Percentiles rank a stretch among this genome's conserved stretches.
Evolutionary conservation across 768 basidiomycete genomes (phyloP).

Genomic region (Trametes maxima): DNA sequence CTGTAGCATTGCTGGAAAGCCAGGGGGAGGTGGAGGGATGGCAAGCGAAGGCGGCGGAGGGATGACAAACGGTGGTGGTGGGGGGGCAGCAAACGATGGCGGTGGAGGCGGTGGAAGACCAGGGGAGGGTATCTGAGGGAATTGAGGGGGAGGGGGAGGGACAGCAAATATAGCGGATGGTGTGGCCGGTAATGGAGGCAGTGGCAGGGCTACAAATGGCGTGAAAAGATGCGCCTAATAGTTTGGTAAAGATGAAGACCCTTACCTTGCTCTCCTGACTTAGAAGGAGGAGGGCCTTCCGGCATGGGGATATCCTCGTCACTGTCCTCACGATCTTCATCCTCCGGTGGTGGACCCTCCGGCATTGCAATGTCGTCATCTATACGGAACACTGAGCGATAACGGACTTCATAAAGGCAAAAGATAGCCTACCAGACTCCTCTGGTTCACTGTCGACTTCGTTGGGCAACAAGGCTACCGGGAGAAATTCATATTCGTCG

Average conservation of each 20-base stretch:
- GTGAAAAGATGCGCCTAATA: neutral
- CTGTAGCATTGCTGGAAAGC: constrained; percentile 23
- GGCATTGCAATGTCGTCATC: constrained; percentile 73
- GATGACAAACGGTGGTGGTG: constrained; percentile 21
- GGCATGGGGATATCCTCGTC: constrained; percentile 93
- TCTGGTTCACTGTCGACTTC: constrained; percentile 65
- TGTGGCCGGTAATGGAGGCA: constrained; percentile 34
- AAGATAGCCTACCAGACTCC: constrained; percentile 36
- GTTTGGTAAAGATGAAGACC: neutral
- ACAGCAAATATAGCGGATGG: neutral
- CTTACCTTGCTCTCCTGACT: constrained; percentile 22
- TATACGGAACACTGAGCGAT: neutral
- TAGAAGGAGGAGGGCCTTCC: constrained; percentile 65
- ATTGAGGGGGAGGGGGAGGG: constrained; percentile 26
- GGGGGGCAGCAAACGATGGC: constrained; percentile 5
- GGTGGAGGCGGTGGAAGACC: constrained; percentile 8
- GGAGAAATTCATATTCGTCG: neutral
- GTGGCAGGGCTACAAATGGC: neutral
- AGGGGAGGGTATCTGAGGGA: constrained; percentile 1
- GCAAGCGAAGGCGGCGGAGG: constrained; percentile 30
- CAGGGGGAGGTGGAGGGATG: constrained; percentile 28
- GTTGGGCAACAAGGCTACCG: constrained; percentile 57
- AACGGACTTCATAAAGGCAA: neutral
- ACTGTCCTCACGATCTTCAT: constrained; percentile 49
- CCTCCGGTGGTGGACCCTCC: constrained; percentile 61